Evolutionary conservation across 2,329 filamentous ascomycete genomes (phyloP), one percentile per base, ranked within the genome.

Genomic region (Chaetomium globosum): DNA sequence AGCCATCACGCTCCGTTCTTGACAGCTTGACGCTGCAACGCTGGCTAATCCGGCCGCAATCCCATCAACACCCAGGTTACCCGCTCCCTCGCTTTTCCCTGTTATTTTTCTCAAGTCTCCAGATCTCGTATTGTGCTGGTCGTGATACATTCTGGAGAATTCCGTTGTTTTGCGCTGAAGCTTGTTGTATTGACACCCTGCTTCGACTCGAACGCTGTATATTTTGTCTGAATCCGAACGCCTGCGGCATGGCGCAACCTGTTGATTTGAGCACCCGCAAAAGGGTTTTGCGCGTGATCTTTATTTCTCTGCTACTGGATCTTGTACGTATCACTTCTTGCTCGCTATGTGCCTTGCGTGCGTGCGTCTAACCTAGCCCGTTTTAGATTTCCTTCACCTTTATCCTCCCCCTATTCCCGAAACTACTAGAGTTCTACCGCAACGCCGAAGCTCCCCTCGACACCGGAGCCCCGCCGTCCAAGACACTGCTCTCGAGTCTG

Each of bases 351-450:
- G 28, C 30, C 30, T 36, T 49, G 61, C 55, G 9, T 36, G 10
- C 26, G 26, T 26, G 26, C 49, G 28, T 60, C 64, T 66, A 21
- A 65, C 66, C 4, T 19, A 65, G 62, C 49, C 12, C 26, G 31
- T 36, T 26, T 16, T 36, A 97, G 94, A 92, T 98, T 74, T 97
- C 94, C 63, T 99, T 99, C 77, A 99, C 95, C 33, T 97, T 99
- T 76, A 98, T 98, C 75, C 89, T 99, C 9, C 95, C 95, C 0
- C 87, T 99, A 43, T 99, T 98, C 76, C 95, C 93, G 8, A 93
- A 93, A 65, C 89, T 99, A 53, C 89, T 98, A 78, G 90, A 96
- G 73, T 98, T 97, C 85, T 99, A 98, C 81, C 91, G 92, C 79
- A 89, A 92, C 75, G 87, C 88, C 78, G 93, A 97, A 78, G 84